Base-by-base conservation (phyloP, 176 grass and related monocot species). In the Calamus simplicifolius region DNA sequence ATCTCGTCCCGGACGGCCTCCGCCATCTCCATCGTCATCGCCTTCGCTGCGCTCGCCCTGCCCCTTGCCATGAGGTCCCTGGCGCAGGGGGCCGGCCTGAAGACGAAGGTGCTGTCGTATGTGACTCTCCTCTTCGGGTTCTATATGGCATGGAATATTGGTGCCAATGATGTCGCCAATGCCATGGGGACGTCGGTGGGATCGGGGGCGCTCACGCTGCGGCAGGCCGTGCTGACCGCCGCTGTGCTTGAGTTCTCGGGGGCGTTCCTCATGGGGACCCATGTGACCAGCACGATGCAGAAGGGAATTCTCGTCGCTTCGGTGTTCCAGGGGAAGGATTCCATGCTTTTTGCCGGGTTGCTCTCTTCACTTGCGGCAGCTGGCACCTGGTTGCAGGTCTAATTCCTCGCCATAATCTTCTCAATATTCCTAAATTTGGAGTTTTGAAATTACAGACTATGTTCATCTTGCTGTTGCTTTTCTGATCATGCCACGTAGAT, bases 91-190 rank as follows among this genome's bases (percentile, higher is more conserved):
- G 81, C 71, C 12, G 80, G 77, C 4, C 26, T 48, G 25, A 98
- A 89, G 71, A 80, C 63, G 69, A 85, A 80, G 52, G 78, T 51
- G 12, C 35, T 98, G 38, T 72, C 87, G 16, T 92, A 98, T 30
- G 29, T 92, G 14, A 98, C 87, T 1, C 56, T 98, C 7, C 50
- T 98, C 7, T 76, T 57, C 43, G 93, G 93, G 58, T 98, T 98
- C 77, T 98, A 98, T 62, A 98, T 98, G 87, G 93, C 93, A 31
- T 98, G 93, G 81, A 98, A 98, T 35, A 98, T 98, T 48, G 93
- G 93, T 4, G 93, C 93, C 1, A 98, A 98, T 66, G 93, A 98
- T 64, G 93, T 98, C 19, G 93, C 93, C 1, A 98, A 98, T 71
- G 93, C 93, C 73, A 98, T 98, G 93, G 93, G 93, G 25, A 98